Evolutionary conservation across 257 asterid genomes (phyloP).

Genomic region (Gentiana macrophylla): DNA sequence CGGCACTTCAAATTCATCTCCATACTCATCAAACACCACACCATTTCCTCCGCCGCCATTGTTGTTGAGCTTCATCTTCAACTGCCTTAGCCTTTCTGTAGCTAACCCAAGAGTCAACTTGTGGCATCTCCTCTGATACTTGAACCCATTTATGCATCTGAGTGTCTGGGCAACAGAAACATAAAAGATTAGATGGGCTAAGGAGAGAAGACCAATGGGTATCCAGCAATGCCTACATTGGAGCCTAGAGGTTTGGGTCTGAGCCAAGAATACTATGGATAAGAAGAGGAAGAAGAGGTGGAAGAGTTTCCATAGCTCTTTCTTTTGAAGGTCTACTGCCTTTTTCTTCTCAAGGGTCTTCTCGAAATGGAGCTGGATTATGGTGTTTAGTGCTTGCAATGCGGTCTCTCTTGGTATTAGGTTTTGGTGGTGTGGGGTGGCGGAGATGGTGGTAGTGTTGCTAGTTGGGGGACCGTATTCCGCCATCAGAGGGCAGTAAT

Average conservation of each 20-base stretch:
- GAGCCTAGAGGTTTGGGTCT: constrained; percentile 45
- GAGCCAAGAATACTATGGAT: constrained; percentile 40
- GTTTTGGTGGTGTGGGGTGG: constrained; percentile 26
- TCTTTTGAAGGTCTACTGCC: constrained; percentile 75
- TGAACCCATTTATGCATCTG: constrained; percentile 91
- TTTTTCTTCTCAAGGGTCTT: constrained; percentile 88
- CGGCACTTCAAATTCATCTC: constrained; percentile 60
- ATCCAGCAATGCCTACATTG: constrained; percentile 92
- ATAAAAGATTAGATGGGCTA: constrained; percentile 75
- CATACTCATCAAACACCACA: constrained; percentile 40
- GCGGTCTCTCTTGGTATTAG: constrained; percentile 56
- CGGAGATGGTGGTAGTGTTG: constrained; percentile 1
- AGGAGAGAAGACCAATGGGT: constrained; percentile 75
- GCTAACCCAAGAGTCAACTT: constrained; percentile 84
- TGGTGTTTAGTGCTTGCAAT: constrained; percentile 82
- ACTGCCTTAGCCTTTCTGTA: constrained; percentile 66
- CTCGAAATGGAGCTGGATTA: constrained; percentile 94
- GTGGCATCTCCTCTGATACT: constrained; percentile 94
- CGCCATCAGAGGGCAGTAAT: constrained; percentile 38
- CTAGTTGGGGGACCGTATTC: constrained; percentile 33
- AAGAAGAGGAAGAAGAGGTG: constrained; percentile 81
- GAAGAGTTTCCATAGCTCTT: constrained; percentile 79
- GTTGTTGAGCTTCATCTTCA: constrained; percentile 36
- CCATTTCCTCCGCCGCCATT: constrained; percentile 20
- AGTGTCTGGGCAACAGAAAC: constrained; percentile 88